These are phyloP conservation scores for Setaria viridis DNA, from an alignment of 202 grass and related monocot genomes.

Conservation along the genomic window DNA sequence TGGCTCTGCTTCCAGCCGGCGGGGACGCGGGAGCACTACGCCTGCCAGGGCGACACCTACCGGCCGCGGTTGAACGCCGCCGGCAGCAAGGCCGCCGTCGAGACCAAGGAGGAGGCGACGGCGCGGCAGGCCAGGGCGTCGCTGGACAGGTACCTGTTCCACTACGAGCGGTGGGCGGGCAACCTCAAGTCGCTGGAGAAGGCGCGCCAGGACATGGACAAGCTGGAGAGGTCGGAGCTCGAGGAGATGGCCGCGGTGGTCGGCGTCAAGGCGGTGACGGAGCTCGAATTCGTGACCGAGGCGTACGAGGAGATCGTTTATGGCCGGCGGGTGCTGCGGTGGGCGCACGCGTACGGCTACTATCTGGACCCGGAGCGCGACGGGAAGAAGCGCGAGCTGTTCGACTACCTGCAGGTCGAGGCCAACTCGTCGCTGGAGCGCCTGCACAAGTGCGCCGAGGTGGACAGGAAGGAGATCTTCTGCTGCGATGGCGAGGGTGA, in stretches of 20 bases:
- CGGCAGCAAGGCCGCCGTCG: not conserved
- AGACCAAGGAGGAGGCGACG: not conserved
- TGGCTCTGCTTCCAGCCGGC: slow-evolving; percentile 5
- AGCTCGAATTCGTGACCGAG: not conserved
- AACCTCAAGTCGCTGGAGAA: not conserved
- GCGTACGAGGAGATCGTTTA: slow-evolving; percentile 10
- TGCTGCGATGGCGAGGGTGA: not conserved
- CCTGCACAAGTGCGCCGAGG: slow-evolving; percentile 4
- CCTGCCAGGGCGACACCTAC: not conserved
- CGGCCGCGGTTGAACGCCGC: not conserved
- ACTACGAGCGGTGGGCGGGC: slow-evolving; percentile 6
- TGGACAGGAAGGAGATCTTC: not conserved
- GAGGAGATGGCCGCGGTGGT: not conserved
- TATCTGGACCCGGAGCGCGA: not conserved
- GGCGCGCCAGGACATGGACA: not conserved
- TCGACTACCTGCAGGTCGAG: slow-evolving; percentile 1
- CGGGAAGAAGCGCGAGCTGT: not conserved
- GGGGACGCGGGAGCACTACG: not conserved
- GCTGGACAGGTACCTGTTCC: slow-evolving; percentile 17
- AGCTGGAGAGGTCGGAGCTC: not conserved
- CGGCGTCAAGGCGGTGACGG: too few species aligned
- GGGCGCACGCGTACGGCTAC: slow-evolving; percentile 15
- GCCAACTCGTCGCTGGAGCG: not conserved
- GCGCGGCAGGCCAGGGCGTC: not conserved
- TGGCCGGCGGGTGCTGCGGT: slow-evolving; percentile 1